Percentiles rank a stretch among this genome's conserved stretches.
Conservation (phyloP, 768 basidiomycete genomes). For the Suillus discolor region DNA sequence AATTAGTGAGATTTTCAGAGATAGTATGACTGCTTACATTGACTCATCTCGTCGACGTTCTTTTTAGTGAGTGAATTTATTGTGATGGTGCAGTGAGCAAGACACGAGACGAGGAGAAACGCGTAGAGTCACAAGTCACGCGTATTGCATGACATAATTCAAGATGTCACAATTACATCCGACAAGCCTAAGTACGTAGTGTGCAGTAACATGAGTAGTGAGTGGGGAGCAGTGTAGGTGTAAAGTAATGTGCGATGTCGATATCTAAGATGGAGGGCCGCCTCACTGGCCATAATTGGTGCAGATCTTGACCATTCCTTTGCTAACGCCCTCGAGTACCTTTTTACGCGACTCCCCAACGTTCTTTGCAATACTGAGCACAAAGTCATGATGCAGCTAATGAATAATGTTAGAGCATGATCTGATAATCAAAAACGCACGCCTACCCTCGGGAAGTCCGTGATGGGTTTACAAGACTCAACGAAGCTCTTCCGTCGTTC, state of each 20-base stretch:
- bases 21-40: slow-evolving; percentile 36
- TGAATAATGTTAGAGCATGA: slow-evolving; percentile 12
- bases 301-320: slow-evolving; percentile 62
- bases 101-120: slow-evolving; percentile 14
- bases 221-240: slow-evolving; percentile 29
- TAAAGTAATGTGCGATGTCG: slow-evolving; percentile 16
- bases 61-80: slow-evolving; percentile 13
- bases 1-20: background rate
- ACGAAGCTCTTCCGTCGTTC: slow-evolving; percentile 57
- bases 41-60: slow-evolving; percentile 39
- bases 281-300: slow-evolving; percentile 38
- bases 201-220: slow-evolving; percentile 2
- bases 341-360: slow-evolving; percentile 71
- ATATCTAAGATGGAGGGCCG: slow-evolving; percentile 2
- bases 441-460: slow-evolving; percentile 37
- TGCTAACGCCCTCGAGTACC: slow-evolving; percentile 69
- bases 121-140: slow-evolving; percentile 28
- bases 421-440: background rate
- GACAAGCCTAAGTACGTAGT: slow-evolving; percentile 1
- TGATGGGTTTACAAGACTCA: slow-evolving; percentile 49
- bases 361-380: slow-evolving; percentile 61
- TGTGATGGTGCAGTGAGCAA: slow-evolving; percentile 21
- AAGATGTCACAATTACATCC: slow-evolving; percentile 5
- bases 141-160: slow-evolving; percentile 8
- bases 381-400: slow-evolving; percentile 68